These are phyloP conservation scores for Dictyophora rubrovolvata DNA, from an alignment of 768 basidiomycete genomes.

Conservation along the genomic window DNA sequence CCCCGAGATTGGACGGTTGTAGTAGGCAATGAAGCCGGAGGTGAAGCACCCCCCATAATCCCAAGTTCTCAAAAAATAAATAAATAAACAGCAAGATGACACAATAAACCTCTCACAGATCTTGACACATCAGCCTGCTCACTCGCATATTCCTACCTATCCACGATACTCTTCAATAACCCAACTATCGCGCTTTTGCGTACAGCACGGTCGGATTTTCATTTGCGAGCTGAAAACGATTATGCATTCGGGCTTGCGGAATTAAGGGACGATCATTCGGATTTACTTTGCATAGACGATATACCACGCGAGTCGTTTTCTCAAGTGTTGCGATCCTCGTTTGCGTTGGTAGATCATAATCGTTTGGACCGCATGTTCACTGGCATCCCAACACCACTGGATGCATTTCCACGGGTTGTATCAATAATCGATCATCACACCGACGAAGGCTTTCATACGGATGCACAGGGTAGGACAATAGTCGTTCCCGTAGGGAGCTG, in stretches of 20 bases:
- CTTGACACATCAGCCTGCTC: constrained; percentile 84
- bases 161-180: constrained; percentile 42
- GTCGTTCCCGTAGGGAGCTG: constrained; percentile 65
- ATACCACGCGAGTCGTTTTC: constrained; percentile 27
- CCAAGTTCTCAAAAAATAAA: background rate
- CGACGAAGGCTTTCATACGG: constrained; percentile 63
- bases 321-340: constrained; percentile 43
- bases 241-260: constrained; percentile 58
- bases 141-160: constrained; percentile 73
- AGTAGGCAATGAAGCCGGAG: constrained; percentile 96
- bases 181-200: constrained; percentile 65
- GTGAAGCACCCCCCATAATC: constrained; percentile 30
- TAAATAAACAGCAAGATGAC: background rate
- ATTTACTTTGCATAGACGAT: constrained; percentile 63
- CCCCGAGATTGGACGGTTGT: constrained; percentile 68
- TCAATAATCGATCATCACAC: constrained; percentile 87
- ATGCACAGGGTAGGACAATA: constrained; percentile 60
- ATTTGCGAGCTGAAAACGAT: constrained; percentile 79
- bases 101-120: constrained; percentile 38
- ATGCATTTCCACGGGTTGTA: constrained; percentile 42
- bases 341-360: constrained; percentile 91
- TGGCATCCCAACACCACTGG: constrained; percentile 19
- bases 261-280: constrained; percentile 36
- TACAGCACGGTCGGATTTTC: constrained; percentile 55
- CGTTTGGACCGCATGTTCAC: constrained; percentile 38